Conservation (phyloP, 768 basidiomycete species). For the Hericium rajendrae region DNA sequence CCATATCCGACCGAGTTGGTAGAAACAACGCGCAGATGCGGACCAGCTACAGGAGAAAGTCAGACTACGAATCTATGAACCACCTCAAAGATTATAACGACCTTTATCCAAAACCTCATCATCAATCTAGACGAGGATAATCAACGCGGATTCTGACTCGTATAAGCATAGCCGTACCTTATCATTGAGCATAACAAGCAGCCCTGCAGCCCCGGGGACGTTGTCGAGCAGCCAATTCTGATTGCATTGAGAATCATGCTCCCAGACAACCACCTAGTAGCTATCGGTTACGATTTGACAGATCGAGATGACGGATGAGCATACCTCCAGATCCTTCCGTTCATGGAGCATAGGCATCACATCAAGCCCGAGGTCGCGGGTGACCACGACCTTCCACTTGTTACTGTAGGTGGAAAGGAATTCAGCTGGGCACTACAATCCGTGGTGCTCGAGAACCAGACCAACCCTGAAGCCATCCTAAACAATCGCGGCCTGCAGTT, state of each 20-base stretch:
- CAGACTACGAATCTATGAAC: neutral
- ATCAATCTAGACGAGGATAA: slow-evolving; percentile 42
- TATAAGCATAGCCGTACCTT: slow-evolving; percentile 34
- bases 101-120: slow-evolving; percentile 59
- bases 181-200: slow-evolving; percentile 55
- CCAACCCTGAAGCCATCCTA: neutral
- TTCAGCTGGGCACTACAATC: neutral
- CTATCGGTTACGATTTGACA: neutral
- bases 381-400: slow-evolving; percentile 41
- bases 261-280: slow-evolving; percentile 38
- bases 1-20: slow-evolving; percentile 92
- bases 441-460: too few species aligned
- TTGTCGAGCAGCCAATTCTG: slow-evolving; percentile 70
- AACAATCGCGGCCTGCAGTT: neutral
- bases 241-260: slow-evolving; percentile 45
- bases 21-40: slow-evolving; percentile 70
- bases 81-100: slow-evolving; percentile 11
- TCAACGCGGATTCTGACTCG: slow-evolving; percentile 8
- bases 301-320: neutral
- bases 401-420: neutral
- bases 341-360: slow-evolving; percentile 47
- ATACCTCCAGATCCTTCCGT: slow-evolving; percentile 46
- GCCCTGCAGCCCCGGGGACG: slow-evolving; percentile 50
- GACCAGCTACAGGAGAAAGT: slow-evolving; percentile 29
- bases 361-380: slow-evolving; percentile 52